Evolutionary conservation across 106 monocot genomes (phyloP).

Genomic region (Vanilla planifolia): DNA sequence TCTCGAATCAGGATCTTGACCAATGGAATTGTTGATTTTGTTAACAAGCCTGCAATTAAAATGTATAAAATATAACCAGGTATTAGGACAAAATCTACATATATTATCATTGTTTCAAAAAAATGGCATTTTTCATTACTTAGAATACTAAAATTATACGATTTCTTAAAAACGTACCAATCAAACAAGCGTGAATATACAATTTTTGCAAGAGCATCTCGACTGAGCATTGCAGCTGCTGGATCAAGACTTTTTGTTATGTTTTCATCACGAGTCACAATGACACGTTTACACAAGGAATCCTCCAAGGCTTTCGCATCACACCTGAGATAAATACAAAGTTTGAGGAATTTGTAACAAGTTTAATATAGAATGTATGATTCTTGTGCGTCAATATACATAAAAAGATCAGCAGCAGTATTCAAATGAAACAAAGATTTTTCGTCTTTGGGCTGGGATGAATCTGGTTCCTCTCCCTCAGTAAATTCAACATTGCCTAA

Average conservation of each 20-base stretch:
- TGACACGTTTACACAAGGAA: slow-evolving; percentile 61
- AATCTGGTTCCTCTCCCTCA: slow-evolving; percentile 42
- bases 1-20: slow-evolving; percentile 67
- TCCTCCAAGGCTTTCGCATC: slow-evolving; percentile 32
- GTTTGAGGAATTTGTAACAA: background rate
- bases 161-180: slow-evolving; percentile 31
- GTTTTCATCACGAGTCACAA: slow-evolving; percentile 69
- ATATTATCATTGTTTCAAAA: background rate
- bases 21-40: slow-evolving; percentile 72
- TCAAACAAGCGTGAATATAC: slow-evolving; percentile 82
- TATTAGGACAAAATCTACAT: background rate
- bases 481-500: slow-evolving; percentile 47
- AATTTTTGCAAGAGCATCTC: slow-evolving; percentile 81
- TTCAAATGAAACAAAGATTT: slow-evolving; percentile 40
- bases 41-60: slow-evolving; percentile 64
- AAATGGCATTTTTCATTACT: background rate
- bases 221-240: slow-evolving; percentile 49
- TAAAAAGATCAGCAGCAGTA: slow-evolving; percentile 31
- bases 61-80: background rate
- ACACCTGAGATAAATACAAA: slow-evolving; percentile 27
- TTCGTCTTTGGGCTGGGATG: slow-evolving; percentile 45
- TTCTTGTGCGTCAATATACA: slow-evolving; percentile 2
- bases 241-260: slow-evolving; percentile 64
- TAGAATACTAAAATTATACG: background rate
- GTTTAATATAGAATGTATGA: slow-evolving; percentile 3